Conservation (phyloP, 1,139 yeast species). For the Geotrichum bryndzae region DNA sequence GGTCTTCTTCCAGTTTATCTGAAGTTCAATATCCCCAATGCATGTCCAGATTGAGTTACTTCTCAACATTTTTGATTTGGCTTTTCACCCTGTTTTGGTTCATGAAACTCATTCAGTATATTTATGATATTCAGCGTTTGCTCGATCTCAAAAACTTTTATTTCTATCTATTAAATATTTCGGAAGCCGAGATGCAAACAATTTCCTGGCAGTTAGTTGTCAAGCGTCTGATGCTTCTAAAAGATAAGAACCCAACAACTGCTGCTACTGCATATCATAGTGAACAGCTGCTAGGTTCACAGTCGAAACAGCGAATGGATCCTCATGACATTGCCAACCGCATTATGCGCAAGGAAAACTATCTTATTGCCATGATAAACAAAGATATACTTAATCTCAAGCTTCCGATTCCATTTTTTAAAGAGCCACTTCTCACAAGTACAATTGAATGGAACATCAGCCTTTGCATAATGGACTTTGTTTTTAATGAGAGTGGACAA, state of each 20-base stretch:
- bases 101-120: constrained; percentile 55
- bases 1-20: constrained; percentile 36
- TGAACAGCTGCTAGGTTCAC: constrained; percentile 47
- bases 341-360: constrained; percentile 91
- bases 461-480: constrained; percentile 78
- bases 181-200: constrained; percentile 81
- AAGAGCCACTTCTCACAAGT: constrained; percentile 54
- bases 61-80: constrained; percentile 54
- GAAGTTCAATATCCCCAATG: constrained; percentile 61
- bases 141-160: constrained; percentile 62
- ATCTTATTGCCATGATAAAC: constrained; percentile 82
- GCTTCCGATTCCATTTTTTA: constrained; percentile 34
- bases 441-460: constrained; percentile 93
- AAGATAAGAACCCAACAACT: constrained; percentile 74
- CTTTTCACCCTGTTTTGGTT: constrained; percentile 53
- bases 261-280: constrained; percentile 34
- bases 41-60: constrained; percentile 44
- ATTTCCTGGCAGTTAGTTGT: constrained; percentile 90
- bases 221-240: constrained; percentile 63
- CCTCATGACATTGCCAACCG: constrained; percentile 95
- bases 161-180: constrained; percentile 57
- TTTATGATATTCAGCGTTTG: constrained; percentile 44
- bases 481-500: constrained; percentile 80
- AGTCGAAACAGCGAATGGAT: constrained; percentile 67
- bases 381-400: constrained; percentile 66